These are phyloP conservation scores for Henckelia pumila DNA, from an alignment of 257 asterid species.

Conservation along the genomic window DNA sequence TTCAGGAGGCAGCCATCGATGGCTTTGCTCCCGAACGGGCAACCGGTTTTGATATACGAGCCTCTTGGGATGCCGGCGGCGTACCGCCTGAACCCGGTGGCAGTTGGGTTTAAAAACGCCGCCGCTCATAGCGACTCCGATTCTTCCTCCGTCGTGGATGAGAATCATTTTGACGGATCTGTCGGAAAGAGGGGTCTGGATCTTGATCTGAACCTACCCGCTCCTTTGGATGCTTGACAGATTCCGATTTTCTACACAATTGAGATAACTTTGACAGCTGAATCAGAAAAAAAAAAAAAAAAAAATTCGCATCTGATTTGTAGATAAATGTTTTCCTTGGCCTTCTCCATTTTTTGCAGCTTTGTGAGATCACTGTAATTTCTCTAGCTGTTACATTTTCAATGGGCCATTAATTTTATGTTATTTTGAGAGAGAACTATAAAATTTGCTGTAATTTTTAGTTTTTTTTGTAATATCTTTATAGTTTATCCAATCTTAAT, in stretches of 20 bases:
- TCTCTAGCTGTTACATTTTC: conserved; percentile 41
- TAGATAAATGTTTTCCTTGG: conserved; percentile 30
- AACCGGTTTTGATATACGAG: conserved; percentile 44
- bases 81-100: conserved; percentile 26
- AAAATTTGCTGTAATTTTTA: not conserved
- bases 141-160: conserved; percentile 83
- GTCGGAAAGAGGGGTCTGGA: conserved; percentile 51
- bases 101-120: conserved; percentile 25
- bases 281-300: conserved; percentile 4
- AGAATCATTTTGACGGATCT: conserved; percentile 42
- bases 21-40: conserved; percentile 70
- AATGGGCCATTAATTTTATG: conserved; percentile 26
- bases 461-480: conserved; percentile 17
- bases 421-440: not conserved
- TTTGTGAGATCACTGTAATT: conserved; percentile 17
- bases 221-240: conserved; percentile 54
- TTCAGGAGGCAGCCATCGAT: conserved; percentile 47
- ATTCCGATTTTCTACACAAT: not conserved
- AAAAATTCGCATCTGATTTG: conserved; percentile 41
- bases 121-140: conserved; percentile 55
- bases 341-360: conserved; percentile 33
- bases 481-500: conserved; percentile 25
- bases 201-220: conserved; percentile 77
- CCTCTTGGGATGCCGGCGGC: conserved; percentile 31
- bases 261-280: not conserved